Percentiles rank a stretch among this genome's conserved stretches.
phyloP scores from a whole-genome alignment of 192 early-diverging fungal species.

The Fimicolochytrium jonesii region DNA sequence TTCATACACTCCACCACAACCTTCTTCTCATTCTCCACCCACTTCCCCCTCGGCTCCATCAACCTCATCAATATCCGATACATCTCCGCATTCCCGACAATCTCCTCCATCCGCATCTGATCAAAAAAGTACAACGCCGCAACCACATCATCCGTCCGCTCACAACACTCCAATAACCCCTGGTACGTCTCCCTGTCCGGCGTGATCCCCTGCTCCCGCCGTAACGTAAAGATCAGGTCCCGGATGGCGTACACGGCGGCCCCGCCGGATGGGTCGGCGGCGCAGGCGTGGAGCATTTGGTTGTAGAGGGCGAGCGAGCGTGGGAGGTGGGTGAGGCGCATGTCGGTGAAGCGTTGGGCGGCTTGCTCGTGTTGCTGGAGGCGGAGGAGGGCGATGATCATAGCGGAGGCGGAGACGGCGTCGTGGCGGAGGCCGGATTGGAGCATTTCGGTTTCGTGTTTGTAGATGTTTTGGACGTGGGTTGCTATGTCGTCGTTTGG shows the following conservation, averaged over 20 bases:
- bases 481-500: not conserved
- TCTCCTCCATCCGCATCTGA: not conserved
- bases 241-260: conserved; percentile 3
- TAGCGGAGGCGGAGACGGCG: not conserved
- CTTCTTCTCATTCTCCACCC: too few relatives aligned
- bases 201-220: not conserved
- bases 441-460: conserved; percentile 7
- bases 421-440: not conserved
- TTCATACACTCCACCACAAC: too few relatives aligned
- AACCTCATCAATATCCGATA: not conserved
- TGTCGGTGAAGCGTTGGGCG: conserved; percentile 14
- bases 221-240: conserved; percentile 14
- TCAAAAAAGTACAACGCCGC: conserved; percentile 1
- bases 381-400: conserved; percentile 3
- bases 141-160: not conserved
- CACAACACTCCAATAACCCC: conserved; percentile 4
- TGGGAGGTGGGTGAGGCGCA: conserved; percentile 18
- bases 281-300: not conserved
- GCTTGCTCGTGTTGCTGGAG: not conserved
- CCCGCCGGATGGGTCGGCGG: not conserved
- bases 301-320: conserved; percentile 2
- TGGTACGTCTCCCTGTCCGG: not conserved
- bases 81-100: not conserved
- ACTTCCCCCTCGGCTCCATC: not conserved
- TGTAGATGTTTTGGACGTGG: not conserved